Evolutionary conservation across 441 rosid genomes (phyloP).

Genomic region (Pelargonium fulgidum): DNA sequence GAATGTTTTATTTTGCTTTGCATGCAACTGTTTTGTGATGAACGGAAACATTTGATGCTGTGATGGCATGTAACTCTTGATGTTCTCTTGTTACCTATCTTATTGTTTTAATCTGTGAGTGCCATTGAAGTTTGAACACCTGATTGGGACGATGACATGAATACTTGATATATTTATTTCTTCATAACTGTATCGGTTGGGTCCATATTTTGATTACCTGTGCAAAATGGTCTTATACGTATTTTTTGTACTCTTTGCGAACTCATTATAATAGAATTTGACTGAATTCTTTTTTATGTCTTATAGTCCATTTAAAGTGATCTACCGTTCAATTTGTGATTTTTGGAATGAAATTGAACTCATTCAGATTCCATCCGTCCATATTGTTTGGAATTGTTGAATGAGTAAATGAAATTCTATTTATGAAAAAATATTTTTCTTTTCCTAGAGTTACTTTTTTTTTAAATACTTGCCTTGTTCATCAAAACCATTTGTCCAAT

Average conservation of each 20-base stretch:
- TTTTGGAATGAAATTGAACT: background rate
- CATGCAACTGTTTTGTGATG: background rate
- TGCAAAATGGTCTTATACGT: background rate
- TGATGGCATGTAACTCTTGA: background rate
- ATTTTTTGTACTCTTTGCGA: background rate
- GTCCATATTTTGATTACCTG: background rate
- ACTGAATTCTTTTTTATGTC: background rate
- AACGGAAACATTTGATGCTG: background rate
- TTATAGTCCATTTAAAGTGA: background rate
- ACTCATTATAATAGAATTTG: background rate
- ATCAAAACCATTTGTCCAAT: background rate
- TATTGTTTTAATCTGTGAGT: background rate
- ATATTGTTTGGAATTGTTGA: background rate
- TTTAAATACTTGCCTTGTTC: background rate
- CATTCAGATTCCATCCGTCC: background rate
- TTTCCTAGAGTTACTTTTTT: background rate
- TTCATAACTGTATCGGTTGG: background rate
- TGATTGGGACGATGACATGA: background rate
- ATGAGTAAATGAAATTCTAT: background rate
- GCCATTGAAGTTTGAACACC: background rate
- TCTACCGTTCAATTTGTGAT: background rate
- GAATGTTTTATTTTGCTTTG: background rate
- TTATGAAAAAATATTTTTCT: background rate
- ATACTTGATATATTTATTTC: background rate
- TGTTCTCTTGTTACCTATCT: background rate